Evolutionary conservation across 2,329 filamentous ascomycete species (phyloP).

Genomic region (Penicillium sp.): DNA sequence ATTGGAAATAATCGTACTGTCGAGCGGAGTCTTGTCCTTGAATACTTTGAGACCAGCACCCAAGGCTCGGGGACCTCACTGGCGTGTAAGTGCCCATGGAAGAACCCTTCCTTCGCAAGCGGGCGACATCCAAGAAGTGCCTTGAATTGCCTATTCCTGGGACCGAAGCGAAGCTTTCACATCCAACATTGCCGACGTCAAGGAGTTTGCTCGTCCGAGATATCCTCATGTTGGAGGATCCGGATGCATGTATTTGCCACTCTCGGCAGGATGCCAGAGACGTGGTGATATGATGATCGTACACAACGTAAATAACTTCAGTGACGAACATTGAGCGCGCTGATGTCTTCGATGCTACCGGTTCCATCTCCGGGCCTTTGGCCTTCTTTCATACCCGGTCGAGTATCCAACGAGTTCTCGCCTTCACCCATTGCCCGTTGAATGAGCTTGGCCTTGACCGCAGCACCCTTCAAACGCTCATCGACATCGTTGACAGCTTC

Average conservation of each 20-base stretch:
- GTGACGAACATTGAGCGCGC: slow-evolving; percentile 48
- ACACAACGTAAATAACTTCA: slow-evolving; percentile 26
- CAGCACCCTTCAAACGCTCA: slow-evolving; percentile 81
- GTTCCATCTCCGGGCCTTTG: slow-evolving; percentile 43
- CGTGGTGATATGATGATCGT: not conserved
- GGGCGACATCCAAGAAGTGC: too few species aligned
- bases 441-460: slow-evolving; percentile 83
- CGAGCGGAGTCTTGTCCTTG: too few species aligned
- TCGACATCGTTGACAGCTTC: slow-evolving; percentile 91
- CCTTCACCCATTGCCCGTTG: slow-evolving; percentile 69
- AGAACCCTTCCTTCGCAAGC: not conserved
- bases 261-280: not conserved
- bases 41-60: not conserved
- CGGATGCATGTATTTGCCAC: not conserved
- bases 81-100: too few species aligned
- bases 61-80: not conserved
- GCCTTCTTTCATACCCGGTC: slow-evolving; percentile 38
- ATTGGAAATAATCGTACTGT: not conserved
- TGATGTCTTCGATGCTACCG: slow-evolving; percentile 57
- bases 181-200: too few species aligned
- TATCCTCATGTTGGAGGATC: not conserved
- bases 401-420: slow-evolving; percentile 38
- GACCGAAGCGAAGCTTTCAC: not conserved
- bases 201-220: not conserved
- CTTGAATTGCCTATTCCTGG: not conserved